Percentiles rank a stretch among this genome's conserved stretches.
Conservation (phyloP, 2,329 filamentous ascomycete genomes). For the Trichoderma hamatum region DNA sequence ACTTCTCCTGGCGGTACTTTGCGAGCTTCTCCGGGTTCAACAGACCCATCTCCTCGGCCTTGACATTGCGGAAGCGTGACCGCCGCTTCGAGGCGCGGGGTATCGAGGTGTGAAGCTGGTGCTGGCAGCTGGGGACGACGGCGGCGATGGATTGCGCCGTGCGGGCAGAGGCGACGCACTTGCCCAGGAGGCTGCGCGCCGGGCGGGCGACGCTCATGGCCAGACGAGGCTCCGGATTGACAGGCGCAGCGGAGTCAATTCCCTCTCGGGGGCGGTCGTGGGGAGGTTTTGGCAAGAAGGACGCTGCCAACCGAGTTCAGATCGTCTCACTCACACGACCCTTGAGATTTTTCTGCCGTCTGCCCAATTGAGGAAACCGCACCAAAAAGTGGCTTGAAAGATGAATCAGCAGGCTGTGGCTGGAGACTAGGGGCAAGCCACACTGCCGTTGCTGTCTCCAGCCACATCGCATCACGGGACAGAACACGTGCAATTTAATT, state of each 20-base stretch:
- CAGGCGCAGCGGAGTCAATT: constrained; percentile 9
- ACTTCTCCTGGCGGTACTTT: constrained; percentile 51
- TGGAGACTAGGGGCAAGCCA: not conserved
- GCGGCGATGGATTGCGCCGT: constrained; percentile 30
- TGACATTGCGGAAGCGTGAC: constrained; percentile 57
- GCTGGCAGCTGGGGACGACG: constrained; percentile 26
- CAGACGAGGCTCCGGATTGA: constrained; percentile 29
- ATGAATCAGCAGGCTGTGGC: constrained; percentile 18
- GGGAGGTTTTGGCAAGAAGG: constrained; percentile 5
- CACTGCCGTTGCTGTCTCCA: not conserved
- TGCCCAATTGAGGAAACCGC: constrained; percentile 25
- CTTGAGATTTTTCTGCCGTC: constrained; percentile 40
- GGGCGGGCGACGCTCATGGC: constrained; percentile 60
- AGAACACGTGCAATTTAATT: not conserved
- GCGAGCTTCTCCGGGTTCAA: constrained; percentile 48
- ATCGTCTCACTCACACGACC: constrained; percentile 36
- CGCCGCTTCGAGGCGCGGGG: constrained; percentile 48
- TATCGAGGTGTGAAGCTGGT: constrained; percentile 57
- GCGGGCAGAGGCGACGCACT: constrained; percentile 48
- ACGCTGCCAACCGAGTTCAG: constrained; percentile 24
- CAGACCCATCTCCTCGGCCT: constrained; percentile 56
- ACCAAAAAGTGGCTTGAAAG: constrained; percentile 3
- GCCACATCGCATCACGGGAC: constrained; percentile 1
- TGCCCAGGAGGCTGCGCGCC: constrained; percentile 56
- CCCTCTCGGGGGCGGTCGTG: constrained; percentile 14